phyloP scores from a whole-genome alignment of 768 basidiomycete genomes.

The Mycena rosella region DNA sequence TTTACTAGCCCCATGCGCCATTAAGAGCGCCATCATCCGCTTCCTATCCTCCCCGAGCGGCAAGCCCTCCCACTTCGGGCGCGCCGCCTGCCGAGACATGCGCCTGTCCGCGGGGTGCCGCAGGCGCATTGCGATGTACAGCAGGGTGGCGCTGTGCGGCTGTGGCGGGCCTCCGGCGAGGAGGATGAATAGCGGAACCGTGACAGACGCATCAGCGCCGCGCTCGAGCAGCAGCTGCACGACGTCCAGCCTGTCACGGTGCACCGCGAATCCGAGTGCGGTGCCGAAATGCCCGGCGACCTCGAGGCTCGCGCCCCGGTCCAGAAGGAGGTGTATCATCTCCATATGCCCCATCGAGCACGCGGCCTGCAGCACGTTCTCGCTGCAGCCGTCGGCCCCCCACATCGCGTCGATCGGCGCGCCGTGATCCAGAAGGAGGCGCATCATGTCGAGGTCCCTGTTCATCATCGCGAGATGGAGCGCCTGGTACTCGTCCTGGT shows the following conservation, averaged over 20 bases:
- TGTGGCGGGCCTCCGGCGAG: background rate
- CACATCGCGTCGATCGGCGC: background rate
- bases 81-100: background rate
- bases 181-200: slow-evolving; percentile 4
- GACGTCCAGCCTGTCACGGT: background rate
- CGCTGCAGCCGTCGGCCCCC: background rate
- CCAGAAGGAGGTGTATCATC: slow-evolving; percentile 9
- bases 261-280: slow-evolving; percentile 23
- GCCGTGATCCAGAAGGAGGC: slow-evolving; percentile 12
- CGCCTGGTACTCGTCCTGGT: slow-evolving; percentile 1
- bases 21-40: slow-evolving; percentile 14
- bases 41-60: slow-evolving; percentile 11
- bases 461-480: slow-evolving; percentile 16
- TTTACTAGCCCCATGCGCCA: slow-evolving; percentile 21
- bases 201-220: slow-evolving; percentile 18
- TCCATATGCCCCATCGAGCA: slow-evolving; percentile 4
- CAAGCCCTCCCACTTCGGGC: slow-evolving; percentile 10
- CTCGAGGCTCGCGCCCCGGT: slow-evolving; percentile 1
- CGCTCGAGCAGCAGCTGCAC: slow-evolving; percentile 5
- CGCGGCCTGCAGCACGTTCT: background rate
- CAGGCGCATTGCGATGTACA: slow-evolving; percentile 15
- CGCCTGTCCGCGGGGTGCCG: background rate
- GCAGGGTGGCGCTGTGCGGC: background rate
- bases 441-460: slow-evolving; percentile 2
- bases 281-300: background rate